Percentiles rank a stretch among this genome's conserved stretches.
Evolutionary conservation across 2,329 filamentous ascomycete species (phyloP).

Genomic region (Exophiala dermatitidis): DNA sequence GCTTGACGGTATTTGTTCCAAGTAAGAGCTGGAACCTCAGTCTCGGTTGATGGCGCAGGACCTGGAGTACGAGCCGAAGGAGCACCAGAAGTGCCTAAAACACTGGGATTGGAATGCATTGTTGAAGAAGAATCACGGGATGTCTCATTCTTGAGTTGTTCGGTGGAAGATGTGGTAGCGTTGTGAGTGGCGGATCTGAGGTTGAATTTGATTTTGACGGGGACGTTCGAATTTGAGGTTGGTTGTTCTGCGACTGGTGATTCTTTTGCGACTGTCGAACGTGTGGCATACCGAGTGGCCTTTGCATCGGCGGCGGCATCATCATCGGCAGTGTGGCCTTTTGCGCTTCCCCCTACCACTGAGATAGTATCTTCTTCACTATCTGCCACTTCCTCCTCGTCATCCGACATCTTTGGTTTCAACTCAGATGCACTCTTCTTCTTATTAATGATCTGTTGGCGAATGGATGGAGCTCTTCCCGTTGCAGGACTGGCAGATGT

Average conservation of each 20-base stretch:
- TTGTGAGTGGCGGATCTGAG: neutral
- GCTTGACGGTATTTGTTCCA: neutral
- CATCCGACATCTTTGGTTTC: neutral
- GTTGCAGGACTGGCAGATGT: neutral
- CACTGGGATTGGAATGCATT: too few relatives aligned
- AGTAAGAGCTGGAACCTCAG: neutral
- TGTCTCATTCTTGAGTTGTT: neutral
- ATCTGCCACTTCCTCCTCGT: neutral
- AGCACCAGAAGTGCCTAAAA: too few relatives aligned
- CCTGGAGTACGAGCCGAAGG: neutral
- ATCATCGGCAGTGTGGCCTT: neutral
- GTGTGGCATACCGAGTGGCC: too few relatives aligned
- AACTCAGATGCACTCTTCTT: neutral
- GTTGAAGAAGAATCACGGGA: neutral
- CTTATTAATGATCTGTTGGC: neutral
- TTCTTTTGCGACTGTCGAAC: too few relatives aligned
- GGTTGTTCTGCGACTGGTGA: neutral
- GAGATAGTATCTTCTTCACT: neutral
- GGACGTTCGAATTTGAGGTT: too few relatives aligned
- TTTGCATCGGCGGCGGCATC: neutral
- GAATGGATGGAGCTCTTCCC: neutral
- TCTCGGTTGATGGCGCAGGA: neutral
- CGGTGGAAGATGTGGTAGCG: neutral
- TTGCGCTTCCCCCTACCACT: neutral
- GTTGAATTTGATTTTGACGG: neutral